Evolutionary conservation across 768 basidiomycete genomes (phyloP), one percentile per base, ranked within the genome.

Genomic region (Collybiopsis luxurians): DNA sequence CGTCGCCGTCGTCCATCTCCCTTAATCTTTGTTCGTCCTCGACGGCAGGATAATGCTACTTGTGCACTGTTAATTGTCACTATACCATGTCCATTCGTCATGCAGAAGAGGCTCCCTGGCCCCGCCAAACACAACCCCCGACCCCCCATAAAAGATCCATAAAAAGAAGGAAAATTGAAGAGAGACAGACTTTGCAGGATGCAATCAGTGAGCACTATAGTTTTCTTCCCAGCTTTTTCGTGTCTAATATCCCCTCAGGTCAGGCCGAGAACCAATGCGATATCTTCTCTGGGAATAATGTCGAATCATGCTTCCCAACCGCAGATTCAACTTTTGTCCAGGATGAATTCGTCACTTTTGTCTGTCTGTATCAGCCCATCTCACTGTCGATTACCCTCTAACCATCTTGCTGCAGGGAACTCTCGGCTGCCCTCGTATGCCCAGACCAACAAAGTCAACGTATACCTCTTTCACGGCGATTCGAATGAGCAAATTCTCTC

Each of bases 401-500:
- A 51, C n/a, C n/a, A 53, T 67, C 51, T 51, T 23, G 46, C 55
- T 58, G 54, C 46, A 91, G 89, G 90, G 90, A 92, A 93, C 65
- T 86, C 84, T 59, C 77, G 78, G 56, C 77, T 84, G 34, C 89
- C 90, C 6, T 77, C 85, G 58, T 75, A 88, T 50, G 79, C 79
- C 36, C 87, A 87, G 71, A 75, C 68, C 30, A 81, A 85, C 61
- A 61, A 67, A 19, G 89, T 94, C 66, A 79, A 94, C 69, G 75
- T 94, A 60, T 92, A 82, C 73, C 86, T 95, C 52, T 87, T 83
- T 69, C 84, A 85, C 57, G 92, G 80, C 26, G 89, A 91, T 65
- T 84, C 87, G 4, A 75, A 76, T 42, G 26, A 73, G 34, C 72
- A 77, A 60, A 73, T 90, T 19, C 69, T 78, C 23, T 73, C 73